phyloP scores from a whole-genome alignment of 176 grass and related monocot species.

The Aegilops sharonensis region DNA sequence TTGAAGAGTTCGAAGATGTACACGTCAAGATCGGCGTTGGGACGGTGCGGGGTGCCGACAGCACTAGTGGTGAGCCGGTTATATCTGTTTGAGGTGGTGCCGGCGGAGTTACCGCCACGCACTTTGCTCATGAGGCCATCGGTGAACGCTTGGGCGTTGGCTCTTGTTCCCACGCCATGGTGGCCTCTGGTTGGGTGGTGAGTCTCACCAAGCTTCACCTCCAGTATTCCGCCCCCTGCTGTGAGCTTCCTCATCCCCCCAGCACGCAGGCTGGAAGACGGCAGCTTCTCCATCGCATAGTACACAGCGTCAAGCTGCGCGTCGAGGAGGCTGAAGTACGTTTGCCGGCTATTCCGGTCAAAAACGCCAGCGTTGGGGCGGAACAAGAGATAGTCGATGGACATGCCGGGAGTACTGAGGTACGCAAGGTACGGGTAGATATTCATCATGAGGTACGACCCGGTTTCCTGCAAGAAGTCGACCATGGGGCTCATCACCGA shows the following conservation, averaged over 20 bases:
- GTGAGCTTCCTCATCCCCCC: not conserved
- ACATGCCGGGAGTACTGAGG: conserved; percentile 1
- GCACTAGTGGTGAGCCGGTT: not conserved
- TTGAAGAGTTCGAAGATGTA: conserved; percentile 84
- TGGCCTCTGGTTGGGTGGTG: too few species aligned
- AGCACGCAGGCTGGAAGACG: not conserved
- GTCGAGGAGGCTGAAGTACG: conserved; percentile 62
- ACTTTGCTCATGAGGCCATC: conserved; percentile 43
- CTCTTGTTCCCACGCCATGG: too few species aligned
- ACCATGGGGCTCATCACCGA: conserved; percentile 65
- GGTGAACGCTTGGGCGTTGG: conserved; percentile 45
- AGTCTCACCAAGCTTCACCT: not conserved
- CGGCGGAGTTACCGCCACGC: not conserved
- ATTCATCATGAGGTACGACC: conserved; percentile 60
- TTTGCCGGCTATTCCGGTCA: conserved; percentile 12
- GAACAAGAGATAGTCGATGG: conserved; percentile 59
- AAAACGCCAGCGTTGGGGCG: conserved; percentile 32
- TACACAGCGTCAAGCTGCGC: conserved; percentile 65
- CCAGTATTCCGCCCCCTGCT: not conserved
- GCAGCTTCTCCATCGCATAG: conserved; percentile 33
- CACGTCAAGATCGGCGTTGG: conserved; percentile 34
- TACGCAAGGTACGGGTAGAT: conserved; percentile 59
- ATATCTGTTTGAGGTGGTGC: conserved; percentile 27
- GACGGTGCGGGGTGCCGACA: conserved; percentile 35
- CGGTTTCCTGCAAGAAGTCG: conserved; percentile 41